A percentile compares a stretch with the other conserved stretches of the same genome.
phyloP scores from a whole-genome alignment of 2,329 filamentous ascomycete species.

The Zasmidium citrigriseum region DNA sequence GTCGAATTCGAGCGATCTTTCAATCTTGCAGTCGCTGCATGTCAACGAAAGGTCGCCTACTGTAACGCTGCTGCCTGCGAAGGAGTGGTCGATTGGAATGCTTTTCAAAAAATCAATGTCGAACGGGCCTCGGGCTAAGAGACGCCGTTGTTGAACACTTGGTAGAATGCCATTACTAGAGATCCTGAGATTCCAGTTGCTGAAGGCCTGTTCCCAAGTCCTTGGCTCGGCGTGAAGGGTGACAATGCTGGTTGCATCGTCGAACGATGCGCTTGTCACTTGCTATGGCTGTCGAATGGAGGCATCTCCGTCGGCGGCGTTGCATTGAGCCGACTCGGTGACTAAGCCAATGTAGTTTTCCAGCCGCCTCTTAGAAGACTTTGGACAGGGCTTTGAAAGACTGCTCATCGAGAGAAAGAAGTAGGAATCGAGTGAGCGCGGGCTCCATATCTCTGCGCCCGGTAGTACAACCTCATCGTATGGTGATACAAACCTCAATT shows the following conservation, averaged over 20 bases:
- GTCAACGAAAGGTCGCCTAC: neutral
- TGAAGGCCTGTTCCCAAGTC: neutral
- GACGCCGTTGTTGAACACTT: neutral
- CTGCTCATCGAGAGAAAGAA: no score
- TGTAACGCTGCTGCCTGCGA: neutral
- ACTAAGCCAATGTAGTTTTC: neutral
- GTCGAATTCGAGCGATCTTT: neutral
- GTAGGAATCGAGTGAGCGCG: no score
- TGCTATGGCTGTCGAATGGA: neutral
- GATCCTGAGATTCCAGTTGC: neutral
- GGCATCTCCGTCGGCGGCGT: neutral
- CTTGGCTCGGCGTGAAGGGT: neutral
- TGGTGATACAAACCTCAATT: neutral
- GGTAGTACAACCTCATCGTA: no score
- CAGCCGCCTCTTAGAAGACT: neutral
- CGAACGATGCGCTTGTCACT: neutral
- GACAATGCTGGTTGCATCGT: neutral
- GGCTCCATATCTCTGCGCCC: neutral
- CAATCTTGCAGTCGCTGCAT: neutral
- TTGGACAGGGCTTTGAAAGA: no score
- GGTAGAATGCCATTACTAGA: neutral
- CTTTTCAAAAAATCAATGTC: neutral
- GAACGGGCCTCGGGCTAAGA: neutral
- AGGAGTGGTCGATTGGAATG: neutral
- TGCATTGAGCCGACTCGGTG: neutral